These are phyloP conservation scores for Drechslerella coelobrocha DNA, from an alignment of 2,329 filamentous ascomycete species.

Conservation along the genomic window DNA sequence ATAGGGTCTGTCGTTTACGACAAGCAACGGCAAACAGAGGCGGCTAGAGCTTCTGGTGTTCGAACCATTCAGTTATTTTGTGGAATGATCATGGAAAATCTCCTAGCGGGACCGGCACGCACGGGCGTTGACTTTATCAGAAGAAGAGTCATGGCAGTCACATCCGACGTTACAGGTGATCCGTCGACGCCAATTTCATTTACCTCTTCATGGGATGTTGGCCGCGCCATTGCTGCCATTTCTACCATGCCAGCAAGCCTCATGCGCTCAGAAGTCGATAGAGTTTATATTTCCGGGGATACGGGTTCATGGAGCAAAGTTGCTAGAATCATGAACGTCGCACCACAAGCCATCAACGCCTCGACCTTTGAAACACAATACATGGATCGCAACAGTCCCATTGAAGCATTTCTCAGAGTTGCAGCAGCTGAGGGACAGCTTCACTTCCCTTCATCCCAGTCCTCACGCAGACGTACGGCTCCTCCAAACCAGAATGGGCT, in stretches of 20 bases:
- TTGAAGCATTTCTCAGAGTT: constrained; percentile 39
- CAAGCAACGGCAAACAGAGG: constrained; percentile 40
- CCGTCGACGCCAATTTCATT: constrained; percentile 26
- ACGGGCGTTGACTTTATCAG: constrained; percentile 41
- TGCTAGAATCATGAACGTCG: constrained; percentile 31
- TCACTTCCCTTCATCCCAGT: constrained; percentile 37
- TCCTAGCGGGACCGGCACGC: constrained; percentile 28
- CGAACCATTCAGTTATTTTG: constrained; percentile 45
- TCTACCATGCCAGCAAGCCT: constrained; percentile 30
- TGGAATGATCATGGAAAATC: constrained; percentile 47
- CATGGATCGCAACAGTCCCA: constrained; percentile 22
- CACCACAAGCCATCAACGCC: constrained; percentile 8
- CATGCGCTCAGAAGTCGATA: constrained; percentile 22
- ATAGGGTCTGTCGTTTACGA: constrained; percentile 34
- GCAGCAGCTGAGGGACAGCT: constrained; percentile 47
- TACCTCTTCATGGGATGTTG: constrained; percentile 47
- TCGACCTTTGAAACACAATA: constrained; percentile 31
- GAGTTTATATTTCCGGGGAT: constrained; percentile 41
- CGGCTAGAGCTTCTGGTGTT: constrained; percentile 29
- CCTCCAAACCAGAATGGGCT: constrained; percentile 32
- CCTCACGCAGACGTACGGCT: constrained; percentile 18
- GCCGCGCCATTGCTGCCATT: constrained; percentile 37
- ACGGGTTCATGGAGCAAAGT: constrained; percentile 40
- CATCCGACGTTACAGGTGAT: constrained; percentile 14
- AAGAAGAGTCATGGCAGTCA: constrained; percentile 23